Evolutionary conservation across 345 rosid genomes (phyloP), one percentile per base, ranked within the genome.

Genomic region (Pistacia vera): DNA sequence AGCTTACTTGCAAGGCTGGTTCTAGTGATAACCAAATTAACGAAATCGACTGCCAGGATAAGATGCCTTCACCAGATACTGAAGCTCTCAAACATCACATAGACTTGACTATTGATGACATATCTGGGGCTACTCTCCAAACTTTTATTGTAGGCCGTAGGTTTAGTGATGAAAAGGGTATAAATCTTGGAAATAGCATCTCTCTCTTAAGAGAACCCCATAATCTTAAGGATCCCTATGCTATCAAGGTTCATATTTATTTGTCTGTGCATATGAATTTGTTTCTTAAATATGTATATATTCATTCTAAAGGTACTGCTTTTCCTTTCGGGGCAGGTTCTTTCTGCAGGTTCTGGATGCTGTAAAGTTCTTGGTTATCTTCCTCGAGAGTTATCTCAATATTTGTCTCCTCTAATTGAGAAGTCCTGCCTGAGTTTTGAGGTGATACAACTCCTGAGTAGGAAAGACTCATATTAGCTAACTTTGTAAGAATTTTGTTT

Each of bases 101-200:
- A 73, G 68, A 74, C 54, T 66, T 73, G 17, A 73, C 52, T 63
- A 22, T 66, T 35, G 82, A 86, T 58, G 87, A 71, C 55, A 69
- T 79, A 46, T 73, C 63, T 49, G 88, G 76, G 77, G 77, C 73
- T 60, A 61, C 73, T 81, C 86, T 93, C 81, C 84, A 86, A 4
- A 92, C 99, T 30, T 88, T 85, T 81, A 92, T 92, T 61, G 97
- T 95, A 74, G 97, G 99, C n/a, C 90, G 96, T 73, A 88, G 84
- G 85, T 95, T 86, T 73, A 87, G 97, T 79, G 87, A 81, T 70
- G 85, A 83, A 87, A 88, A 79, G 75, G 87, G 77, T 54, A 66
- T 95, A 73, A 82, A 71, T 54, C 66, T 70, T 75, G 97, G 90
- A 56, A 83, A 69, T 4, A 79, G 28, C 35, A 77, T 92, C 66